Evolutionary conservation across 164 flowering plant species (phyloP).

Genomic region (Stephania japonica): DNA sequence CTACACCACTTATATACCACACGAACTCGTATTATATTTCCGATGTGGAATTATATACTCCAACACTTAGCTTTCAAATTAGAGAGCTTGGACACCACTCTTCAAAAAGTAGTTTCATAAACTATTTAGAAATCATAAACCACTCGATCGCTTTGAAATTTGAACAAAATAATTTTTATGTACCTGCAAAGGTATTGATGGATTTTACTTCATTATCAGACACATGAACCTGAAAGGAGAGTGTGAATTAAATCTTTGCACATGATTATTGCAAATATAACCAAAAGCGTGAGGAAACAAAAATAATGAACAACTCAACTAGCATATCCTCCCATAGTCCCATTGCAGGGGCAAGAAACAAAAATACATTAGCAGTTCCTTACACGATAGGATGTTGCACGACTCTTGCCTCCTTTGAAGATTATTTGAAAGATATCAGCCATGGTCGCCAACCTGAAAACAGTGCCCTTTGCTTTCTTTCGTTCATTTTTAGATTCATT

Average conservation of each 20-base stretch:
- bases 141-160: background rate
- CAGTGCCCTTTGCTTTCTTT: conserved; percentile 31
- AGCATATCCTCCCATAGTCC: background rate
- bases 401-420: conserved; percentile 50
- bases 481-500: conserved; percentile 21
- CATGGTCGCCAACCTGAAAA: conserved; percentile 70
- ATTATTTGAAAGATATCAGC: conserved; percentile 56
- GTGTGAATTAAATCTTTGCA: conserved; percentile 9
- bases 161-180: background rate
- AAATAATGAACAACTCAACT: conserved; percentile 1
- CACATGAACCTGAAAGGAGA: conserved; percentile 64
- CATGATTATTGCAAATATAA: background rate
- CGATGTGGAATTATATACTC: no score
- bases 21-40: no score
- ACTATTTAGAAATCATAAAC: no score
- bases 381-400: conserved; percentile 79
- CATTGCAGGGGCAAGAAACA: background rate
- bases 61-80: no score
- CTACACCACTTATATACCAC: no score
- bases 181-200: conserved; percentile 54
- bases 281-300: conserved; percentile 1
- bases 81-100: no score
- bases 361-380: conserved; percentile 21
- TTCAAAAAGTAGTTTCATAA: no score
- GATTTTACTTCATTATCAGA: conserved; percentile 52